These are phyloP conservation scores for Yamadazyma friedrichii DNA, from an alignment of 1,139 yeast genomes.

Conservation along the genomic window DNA sequence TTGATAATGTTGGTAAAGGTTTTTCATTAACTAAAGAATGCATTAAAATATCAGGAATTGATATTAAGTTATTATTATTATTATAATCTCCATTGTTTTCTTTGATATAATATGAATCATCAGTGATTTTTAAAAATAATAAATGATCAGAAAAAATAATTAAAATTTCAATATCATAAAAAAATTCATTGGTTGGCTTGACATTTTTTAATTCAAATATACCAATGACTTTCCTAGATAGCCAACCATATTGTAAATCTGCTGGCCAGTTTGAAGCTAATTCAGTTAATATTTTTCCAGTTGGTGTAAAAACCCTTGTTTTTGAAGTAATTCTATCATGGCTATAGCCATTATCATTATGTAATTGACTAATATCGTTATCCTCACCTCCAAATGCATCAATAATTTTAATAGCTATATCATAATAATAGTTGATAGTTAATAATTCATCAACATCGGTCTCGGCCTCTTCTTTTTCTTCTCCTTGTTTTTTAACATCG, in stretches of 20 bases:
- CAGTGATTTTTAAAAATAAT: constrained; percentile 57
- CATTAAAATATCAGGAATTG: constrained; percentile 79
- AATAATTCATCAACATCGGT: constrained; percentile 14
- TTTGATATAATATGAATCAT: constrained; percentile 32
- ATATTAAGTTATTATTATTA: constrained; percentile 46
- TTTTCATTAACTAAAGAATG: constrained; percentile 86
- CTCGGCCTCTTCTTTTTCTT: constrained; percentile 3
- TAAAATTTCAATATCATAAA: constrained; percentile 48
- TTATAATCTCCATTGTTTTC: constrained; percentile 24
- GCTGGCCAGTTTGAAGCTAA: constrained; percentile 85
- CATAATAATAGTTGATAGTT: constrained; percentile 40
- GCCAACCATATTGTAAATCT: constrained; percentile 86
- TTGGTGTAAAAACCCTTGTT: constrained; percentile 80
- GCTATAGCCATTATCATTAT: constrained; percentile 32
- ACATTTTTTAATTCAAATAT: constrained; percentile 57
- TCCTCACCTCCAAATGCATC: constrained; percentile 75
- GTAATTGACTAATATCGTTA: constrained; percentile 20
- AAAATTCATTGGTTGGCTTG: constrained; percentile 25
- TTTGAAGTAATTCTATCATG: constrained; percentile 15
- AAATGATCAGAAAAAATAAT: constrained; percentile 80
- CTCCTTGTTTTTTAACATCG: constrained; percentile 7
- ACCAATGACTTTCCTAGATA: constrained; percentile 79
- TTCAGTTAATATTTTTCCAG: constrained; percentile 84
- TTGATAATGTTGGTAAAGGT: constrained; percentile 54
- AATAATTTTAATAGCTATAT: constrained; percentile 61